Evolutionary conservation across 176 grass and related monocot species (phyloP), one percentile per base, ranked within the genome.

Genomic region (Carex scoparia): DNA sequence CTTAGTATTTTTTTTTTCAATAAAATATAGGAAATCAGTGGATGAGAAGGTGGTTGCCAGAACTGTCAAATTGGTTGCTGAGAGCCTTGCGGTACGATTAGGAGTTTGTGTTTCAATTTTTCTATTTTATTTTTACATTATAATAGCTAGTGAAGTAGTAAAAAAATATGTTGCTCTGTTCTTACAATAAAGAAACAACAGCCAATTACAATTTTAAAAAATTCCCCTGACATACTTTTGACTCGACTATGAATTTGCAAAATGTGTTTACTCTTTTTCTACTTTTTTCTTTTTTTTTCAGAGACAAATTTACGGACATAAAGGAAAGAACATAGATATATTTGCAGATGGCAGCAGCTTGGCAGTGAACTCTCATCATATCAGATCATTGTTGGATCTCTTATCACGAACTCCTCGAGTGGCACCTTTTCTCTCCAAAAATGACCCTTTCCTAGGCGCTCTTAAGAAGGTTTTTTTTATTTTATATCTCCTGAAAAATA

Each of bases 361-460:
- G 87, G 91, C 93, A 7, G 82, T 94, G 79, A 95, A 92, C 74
- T 88, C 88, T 82, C 84, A 86, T 81, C 94, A 94, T 65, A 85
- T 99, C 60, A 74, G 51, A 27, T 94, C 96, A 64, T 99, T 94
- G 91, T 84, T 99, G 83, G 80, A 99, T 92, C 88, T 99, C 44
- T 86, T 99, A 60, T 94, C 96, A 44, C 88, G 87, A 35, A 99
- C 96, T 81, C 96, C 96, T 85, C 89, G 96, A 56, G 96, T 99
- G 65, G 91, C 93, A 78, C 93, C 96, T 10, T 99, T 99, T 88
- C 90, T 99, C 46, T 87, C 89, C 77, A 99, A 99, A 77, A 95
- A 92, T 44, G 90, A 99, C 58, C 93, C 90, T 66, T 92, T 99
- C 59, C 88, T 99, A 55, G 51, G 83, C 85, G 85, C 91, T 54